Base-by-base conservation (phyloP, 192 early-diverging fungal genomes). In the Diversispora eburnea region DNA sequence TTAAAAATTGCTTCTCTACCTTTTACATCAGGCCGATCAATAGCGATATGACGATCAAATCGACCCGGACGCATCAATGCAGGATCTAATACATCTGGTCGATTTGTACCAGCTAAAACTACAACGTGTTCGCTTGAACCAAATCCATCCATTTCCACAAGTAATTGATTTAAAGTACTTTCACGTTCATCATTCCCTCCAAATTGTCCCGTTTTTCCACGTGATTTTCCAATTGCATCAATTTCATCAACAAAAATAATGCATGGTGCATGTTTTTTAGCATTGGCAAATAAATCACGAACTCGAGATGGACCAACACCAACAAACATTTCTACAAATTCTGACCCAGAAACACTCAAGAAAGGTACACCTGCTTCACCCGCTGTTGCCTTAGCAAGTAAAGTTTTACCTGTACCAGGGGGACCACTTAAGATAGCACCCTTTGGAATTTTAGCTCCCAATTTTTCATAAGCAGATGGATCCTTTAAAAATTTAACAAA, bases 311-410 rank as follows among this genome's bases (percentile, higher is more conserved):
- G 92, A 22, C 98, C 98, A 22, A 99, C 98, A 77, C 98, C 98
- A 25, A 99, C 98, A 94, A 99, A 99, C 98, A 99, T 99, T 80
- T 99, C 98, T 41, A 98, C 93, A 76, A 99, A 99, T 79, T 99
- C 98, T 1, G 96, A 98, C 9, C 98, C 98, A 6, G 96, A 98
- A n/a, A 99, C 98, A 70, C 91, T 93, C 46, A 99, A 81, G 82
- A 99, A 99, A 10, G 98, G 95, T 4, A 97, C 95, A 47, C 94
- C 96, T 6, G 98, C 98, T 81, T 99, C 98, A 41, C 98, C 98
- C 8, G 98, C 98, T 19, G 98, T 99, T 4, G 98, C 98, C 82
- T 99, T 99, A 47, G 98, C 98, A 54, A 99, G 81, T 56, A 99
- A 82, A n/a, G 98, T 99, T 84, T 99, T 99, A 77, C 97, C 97